phyloP scores from a whole-genome alignment of 2,329 filamentous ascomycete species.

The Colletotrichum aenigma region DNA sequence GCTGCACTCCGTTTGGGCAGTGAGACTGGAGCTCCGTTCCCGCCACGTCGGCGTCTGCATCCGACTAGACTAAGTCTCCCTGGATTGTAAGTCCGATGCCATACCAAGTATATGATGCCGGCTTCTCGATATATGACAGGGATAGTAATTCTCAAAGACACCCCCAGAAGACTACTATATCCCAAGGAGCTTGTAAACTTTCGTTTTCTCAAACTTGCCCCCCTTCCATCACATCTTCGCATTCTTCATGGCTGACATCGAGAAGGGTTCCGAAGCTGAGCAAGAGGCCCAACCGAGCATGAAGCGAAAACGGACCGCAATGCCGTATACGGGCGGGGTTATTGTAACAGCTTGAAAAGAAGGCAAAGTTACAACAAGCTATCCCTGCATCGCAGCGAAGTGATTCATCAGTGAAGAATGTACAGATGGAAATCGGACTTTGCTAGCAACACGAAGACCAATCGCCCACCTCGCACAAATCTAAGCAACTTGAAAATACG shows the following conservation, averaged over 20 bases:
- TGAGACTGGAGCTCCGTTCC: background rate
- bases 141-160: background rate
- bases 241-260: background rate
- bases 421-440: background rate
- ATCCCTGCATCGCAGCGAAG: background rate
- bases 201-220: background rate
- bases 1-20: background rate
- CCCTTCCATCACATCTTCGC: background rate
- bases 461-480: background rate
- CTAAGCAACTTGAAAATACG: background rate
- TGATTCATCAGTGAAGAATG: background rate
- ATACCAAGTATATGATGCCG: background rate
- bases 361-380: background rate
- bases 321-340: rapidly evolving
- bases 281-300: rapidly evolving
- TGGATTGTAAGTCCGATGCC: background rate
- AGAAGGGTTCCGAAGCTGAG: background rate
- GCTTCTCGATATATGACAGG: background rate
- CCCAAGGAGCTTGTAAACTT: too few relatives aligned
- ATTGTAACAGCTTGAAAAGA: background rate
- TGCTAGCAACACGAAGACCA: background rate
- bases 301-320: background rate
- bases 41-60: background rate
- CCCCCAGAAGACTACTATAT: too few relatives aligned
- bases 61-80: background rate